Percentiles rank a stretch among this genome's conserved stretches.
These are phyloP conservation scores for Candida dubliniensis DNA, from an alignment of 1,139 yeast genomes.

Conservation along the genomic window DNA sequence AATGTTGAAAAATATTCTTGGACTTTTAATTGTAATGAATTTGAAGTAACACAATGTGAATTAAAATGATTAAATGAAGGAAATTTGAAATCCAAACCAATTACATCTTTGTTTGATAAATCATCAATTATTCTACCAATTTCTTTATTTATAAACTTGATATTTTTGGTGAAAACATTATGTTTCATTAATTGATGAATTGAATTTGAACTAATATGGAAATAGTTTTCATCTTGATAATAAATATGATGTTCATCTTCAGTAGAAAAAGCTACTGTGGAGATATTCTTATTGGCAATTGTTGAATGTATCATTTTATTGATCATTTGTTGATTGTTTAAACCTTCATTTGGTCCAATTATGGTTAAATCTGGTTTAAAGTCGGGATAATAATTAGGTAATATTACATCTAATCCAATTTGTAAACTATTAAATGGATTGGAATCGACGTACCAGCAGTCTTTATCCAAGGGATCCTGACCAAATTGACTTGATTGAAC, in stretches of 20 bases:
- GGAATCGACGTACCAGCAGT: constrained; percentile 43
- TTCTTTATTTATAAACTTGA: constrained; percentile 26
- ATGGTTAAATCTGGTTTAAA: constrained; percentile 39
- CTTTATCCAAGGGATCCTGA: constrained; percentile 34
- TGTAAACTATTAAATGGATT: constrained; percentile 31
- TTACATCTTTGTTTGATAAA: constrained; percentile 10
- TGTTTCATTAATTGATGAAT: constrained; percentile 17
- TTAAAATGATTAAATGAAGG: constrained; percentile 33
- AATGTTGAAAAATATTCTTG: not conserved
- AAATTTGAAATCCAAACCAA: constrained; percentile 27
- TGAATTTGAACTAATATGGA: constrained; percentile 6
- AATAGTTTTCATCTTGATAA: constrained; percentile 30
- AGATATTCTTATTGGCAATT: constrained; percentile 18
- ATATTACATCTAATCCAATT: constrained; percentile 33
- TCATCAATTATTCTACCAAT: constrained; percentile 21
- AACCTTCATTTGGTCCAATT: constrained; percentile 42
- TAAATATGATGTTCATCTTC: constrained; percentile 32
- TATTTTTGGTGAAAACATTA: constrained; percentile 27
- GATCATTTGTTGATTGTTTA: constrained; percentile 13
- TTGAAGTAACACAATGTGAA: constrained; percentile 27
- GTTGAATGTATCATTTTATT: constrained; percentile 11
- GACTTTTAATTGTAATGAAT: constrained; percentile 6
- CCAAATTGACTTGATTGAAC: constrained; percentile 23
- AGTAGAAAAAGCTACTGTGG: constrained; percentile 30
- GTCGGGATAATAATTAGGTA: constrained; percentile 31